Conservation (phyloP, 306 rosid genomes). For the Cicer pinnatifidum region DNA sequence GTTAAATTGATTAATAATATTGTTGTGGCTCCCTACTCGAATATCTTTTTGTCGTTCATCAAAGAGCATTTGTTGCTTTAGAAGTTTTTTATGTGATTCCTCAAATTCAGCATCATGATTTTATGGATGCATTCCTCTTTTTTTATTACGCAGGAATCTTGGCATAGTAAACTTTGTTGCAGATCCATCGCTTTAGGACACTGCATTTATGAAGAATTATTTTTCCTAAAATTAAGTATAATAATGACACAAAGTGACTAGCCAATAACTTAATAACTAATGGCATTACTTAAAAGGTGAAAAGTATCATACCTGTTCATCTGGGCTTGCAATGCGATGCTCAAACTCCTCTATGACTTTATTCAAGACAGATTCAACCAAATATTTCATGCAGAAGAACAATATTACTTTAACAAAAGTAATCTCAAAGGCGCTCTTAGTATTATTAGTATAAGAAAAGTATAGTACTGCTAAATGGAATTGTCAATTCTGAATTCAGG, state of each 20-base stretch:
- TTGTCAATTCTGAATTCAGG: conserved; percentile 40
- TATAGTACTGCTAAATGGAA: conserved; percentile 29
- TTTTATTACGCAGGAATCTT: conserved; percentile 50
- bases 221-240: not conserved
- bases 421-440: conserved; percentile 33
- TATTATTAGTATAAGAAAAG: conserved; percentile 29
- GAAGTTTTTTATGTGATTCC: conserved; percentile 57
- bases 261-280: conserved; percentile 5
- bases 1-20: conserved; percentile 17
- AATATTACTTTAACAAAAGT: conserved; percentile 36
- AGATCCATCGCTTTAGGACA: conserved; percentile 57
- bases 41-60: conserved; percentile 82
- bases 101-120: conserved; percentile 51
- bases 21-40: conserved; percentile 55
- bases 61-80: conserved; percentile 67
- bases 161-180: conserved; percentile 50
- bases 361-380: conserved; percentile 82
- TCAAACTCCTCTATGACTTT: conserved; percentile 91
- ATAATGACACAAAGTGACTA: not conserved
- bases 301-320: conserved; percentile 60
- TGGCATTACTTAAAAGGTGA: conserved; percentile 2
- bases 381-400: conserved; percentile 59
- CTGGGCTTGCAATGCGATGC: conserved; percentile 67
- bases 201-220: conserved; percentile 40
- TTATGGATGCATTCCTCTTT: conserved; percentile 52